Evolutionary conservation across 805 yeast species (phyloP).

Genomic region (Saitoella complicata): DNA sequence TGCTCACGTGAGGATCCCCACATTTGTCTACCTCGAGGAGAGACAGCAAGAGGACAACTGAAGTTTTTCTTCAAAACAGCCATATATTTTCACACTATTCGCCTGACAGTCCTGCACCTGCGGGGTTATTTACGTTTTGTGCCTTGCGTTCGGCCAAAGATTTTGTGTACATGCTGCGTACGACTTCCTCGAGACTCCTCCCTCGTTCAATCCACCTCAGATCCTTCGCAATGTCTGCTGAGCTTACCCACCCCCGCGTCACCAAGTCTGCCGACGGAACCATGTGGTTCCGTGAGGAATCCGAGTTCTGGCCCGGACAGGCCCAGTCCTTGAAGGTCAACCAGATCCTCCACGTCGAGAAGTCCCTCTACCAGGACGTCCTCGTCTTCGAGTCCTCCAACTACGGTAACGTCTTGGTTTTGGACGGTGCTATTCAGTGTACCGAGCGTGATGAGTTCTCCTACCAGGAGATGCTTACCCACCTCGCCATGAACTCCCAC

Average conservation of each 20-base stretch:
- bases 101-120: too few species aligned
- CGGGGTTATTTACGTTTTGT: background rate
- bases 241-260: conserved; percentile 15
- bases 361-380: conserved; percentile 85
- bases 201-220: background rate
- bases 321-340: conserved; percentile 86
- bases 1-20: too few species aligned
- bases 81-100: too few species aligned
- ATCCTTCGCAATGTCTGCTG: background rate
- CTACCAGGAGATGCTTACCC: conserved; percentile 89
- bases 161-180: background rate
- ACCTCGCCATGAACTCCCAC: conserved; percentile 81
- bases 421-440: conserved; percentile 89
- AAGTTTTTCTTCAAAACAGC: too few species aligned
- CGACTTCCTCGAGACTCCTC: background rate
- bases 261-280: conserved; percentile 23
- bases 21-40: too few species aligned
- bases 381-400: conserved; percentile 82
- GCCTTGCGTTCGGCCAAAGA: background rate
- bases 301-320: conserved; percentile 98
- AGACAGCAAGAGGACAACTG: too few species aligned
- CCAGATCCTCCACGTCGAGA: conserved; percentile 66
- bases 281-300: conserved; percentile 94
- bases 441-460: conserved; percentile 96
- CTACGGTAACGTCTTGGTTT: conserved; percentile 88